Evolutionary conservation across 2,329 filamentous ascomycete genomes (phyloP).

Genomic region (Chalaropsis ovoidea): DNA sequence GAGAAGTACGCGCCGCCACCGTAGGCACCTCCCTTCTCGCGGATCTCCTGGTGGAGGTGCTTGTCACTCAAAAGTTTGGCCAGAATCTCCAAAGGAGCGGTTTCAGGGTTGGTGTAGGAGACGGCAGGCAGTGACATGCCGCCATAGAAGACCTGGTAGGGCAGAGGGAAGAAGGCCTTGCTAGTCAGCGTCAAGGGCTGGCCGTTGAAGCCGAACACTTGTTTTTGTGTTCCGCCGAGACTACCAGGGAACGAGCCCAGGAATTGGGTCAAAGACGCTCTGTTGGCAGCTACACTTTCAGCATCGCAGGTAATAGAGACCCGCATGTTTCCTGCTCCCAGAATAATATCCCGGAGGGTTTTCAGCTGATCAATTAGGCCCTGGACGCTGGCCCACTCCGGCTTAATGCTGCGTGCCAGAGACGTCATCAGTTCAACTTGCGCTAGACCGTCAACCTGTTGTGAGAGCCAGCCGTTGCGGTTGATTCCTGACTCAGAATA

Average conservation of each 20-base stretch:
- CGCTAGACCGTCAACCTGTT: slow-evolving; percentile 82
- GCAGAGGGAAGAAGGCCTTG: slow-evolving; percentile 84
- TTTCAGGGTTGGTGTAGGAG: slow-evolving; percentile 65
- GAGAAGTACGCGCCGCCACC: slow-evolving; percentile 80
- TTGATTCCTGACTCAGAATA: slow-evolving; percentile 75
- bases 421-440: slow-evolving; percentile 77
- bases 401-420: slow-evolving; percentile 54
- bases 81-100: slow-evolving; percentile 76
- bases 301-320: slow-evolving; percentile 76
- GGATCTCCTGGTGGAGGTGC: slow-evolving; percentile 91
- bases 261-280: slow-evolving; percentile 61
- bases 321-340: slow-evolving; percentile 60
- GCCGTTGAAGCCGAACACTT: slow-evolving; percentile 19
- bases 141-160: slow-evolving; percentile 95
- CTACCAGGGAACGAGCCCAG: slow-evolving; percentile 15
- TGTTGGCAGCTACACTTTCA: slow-evolving; percentile 61
- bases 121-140: slow-evolving; percentile 71
- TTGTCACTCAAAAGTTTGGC: slow-evolving; percentile 91
- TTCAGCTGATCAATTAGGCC: slow-evolving; percentile 77
- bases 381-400: slow-evolving; percentile 56
- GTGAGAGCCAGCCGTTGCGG: slow-evolving; percentile 57
- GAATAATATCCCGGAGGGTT: slow-evolving; percentile 67
- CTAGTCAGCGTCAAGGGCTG: slow-evolving; percentile 29
- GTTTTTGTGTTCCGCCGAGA: slow-evolving; percentile 13
- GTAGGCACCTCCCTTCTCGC: slow-evolving; percentile 94